Evolutionary conservation across 768 basidiomycete species (phyloP), one percentile per base, ranked within the genome.

Genomic region (Lactifluus subvellereus): DNA sequence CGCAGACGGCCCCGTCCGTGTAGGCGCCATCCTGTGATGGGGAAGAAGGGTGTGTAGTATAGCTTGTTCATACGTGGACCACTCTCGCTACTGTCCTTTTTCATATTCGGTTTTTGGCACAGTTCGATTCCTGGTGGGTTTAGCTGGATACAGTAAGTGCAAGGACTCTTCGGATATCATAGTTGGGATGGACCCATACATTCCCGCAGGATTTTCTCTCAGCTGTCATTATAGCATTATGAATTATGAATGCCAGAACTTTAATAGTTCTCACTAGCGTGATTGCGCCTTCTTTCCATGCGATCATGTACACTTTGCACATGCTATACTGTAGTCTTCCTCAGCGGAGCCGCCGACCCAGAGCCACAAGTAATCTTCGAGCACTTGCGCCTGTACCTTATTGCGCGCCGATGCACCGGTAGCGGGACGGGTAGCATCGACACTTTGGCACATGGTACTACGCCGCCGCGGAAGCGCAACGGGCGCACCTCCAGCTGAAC

Each of bases 201-300:
- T 32, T 10, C 54, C 35, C 5, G 9, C 30, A 30, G 14, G 30
- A 54, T 33, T 54, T 20, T 59, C 57, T 10, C 37, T 37, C 45
- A 59, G 35, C 45, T 63, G 47, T 40, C 52, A 38, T 32, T 35
- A 22, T 22, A 22, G 22, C 20, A 22, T 42, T 14, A 33, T 40
- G 16, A 35, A 49, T 47, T 38, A 57, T 45, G n/a, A 43, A 35
- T n/a, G 57, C 8, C 33, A 51, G 57, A 16, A 52, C 22, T 37
- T 35, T 51, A 35, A 27, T 27, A 1, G 20, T 18, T 30, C 61
- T 49, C 40, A 62, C 49, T 13, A 57, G 42, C 2, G 43, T 37
- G 30, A 62, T 9, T 8, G 20, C 32, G 40, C 56, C 51, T 32
- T 40, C 38, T 52, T 64, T 64, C 58, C 62, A 64, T 55, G 53